Percentiles rank a stretch among this genome's conserved stretches.
phyloP scores from a whole-genome alignment of 768 basidiomycete species.

The Mycena indigotica region DNA sequence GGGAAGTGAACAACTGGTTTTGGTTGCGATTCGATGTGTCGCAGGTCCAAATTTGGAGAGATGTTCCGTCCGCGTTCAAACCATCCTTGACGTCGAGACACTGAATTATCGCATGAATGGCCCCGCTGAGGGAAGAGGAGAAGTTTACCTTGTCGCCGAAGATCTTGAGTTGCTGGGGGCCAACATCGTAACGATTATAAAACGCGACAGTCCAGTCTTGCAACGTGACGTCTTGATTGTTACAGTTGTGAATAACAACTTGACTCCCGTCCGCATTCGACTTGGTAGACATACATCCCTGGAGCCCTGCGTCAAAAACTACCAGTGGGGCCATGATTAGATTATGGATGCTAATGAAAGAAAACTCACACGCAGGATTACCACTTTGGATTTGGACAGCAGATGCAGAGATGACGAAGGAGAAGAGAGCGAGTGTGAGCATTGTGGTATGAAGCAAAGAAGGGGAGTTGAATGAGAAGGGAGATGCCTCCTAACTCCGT shows the following conservation, averaged over 20 bases:
- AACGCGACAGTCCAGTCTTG: conserved; percentile 9
- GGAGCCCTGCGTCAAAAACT: conserved; percentile 1
- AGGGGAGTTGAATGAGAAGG: too few relatives aligned
- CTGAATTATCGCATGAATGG: background rate
- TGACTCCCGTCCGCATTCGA: background rate
- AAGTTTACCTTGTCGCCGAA: conserved; percentile 11
- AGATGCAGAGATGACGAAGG: background rate
- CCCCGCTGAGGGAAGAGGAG: background rate
- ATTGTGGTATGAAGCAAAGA: background rate
- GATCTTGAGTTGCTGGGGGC: conserved; percentile 9
- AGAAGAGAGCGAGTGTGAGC: background rate
- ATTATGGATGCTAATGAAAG: background rate
- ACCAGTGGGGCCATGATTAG: background rate
- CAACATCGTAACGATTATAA: conserved; percentile 1
- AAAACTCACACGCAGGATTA: background rate
- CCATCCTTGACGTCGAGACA: conserved; percentile 27
- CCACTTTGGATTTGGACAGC: background rate
- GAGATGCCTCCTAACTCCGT: too few relatives aligned
- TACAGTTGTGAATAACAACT: conserved; percentile 9
- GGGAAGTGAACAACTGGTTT: conserved; percentile 10
- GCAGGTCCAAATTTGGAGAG: conserved; percentile 28
- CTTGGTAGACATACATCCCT: conserved; percentile 4
- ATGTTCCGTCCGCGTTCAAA: conserved; percentile 25
- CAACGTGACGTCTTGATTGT: background rate
- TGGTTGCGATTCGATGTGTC: conserved; percentile 17